A percentile compares a stretch with the other conserved stretches of the same genome.
Conservation (phyloP, 805 yeast species). For the Candida sithepensis region DNA sequence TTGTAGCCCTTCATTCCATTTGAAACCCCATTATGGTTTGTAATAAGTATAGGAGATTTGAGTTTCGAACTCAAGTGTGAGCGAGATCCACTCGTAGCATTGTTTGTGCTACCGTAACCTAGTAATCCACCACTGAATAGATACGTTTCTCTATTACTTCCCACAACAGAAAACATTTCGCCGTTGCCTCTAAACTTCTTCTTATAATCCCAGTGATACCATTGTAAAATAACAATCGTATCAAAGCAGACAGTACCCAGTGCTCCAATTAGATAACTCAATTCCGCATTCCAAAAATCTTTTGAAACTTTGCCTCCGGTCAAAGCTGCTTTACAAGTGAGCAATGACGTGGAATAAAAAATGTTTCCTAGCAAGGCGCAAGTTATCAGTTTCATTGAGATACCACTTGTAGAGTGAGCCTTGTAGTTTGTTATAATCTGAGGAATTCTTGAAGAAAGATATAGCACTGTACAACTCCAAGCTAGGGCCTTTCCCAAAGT, state of each 20-base stretch:
- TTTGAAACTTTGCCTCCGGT: slow-evolving; percentile 29
- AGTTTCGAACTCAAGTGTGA: not conserved
- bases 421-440: slow-evolving; percentile 45
- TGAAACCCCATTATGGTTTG: not conserved
- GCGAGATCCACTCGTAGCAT: not conserved
- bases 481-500: slow-evolving; percentile 36
- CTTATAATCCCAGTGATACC: slow-evolving; percentile 31
- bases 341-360: slow-evolving; percentile 45
- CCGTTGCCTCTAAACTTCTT: not conserved
- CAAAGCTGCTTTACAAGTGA: slow-evolving; percentile 40
- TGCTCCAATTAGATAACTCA: slow-evolving; percentile 46
- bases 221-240: slow-evolving; percentile 40
- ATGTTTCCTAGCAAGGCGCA: slow-evolving; percentile 50
- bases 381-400: slow-evolving; percentile 45
- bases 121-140: not conserved
- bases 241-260: slow-evolving; percentile 52
- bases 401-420: slow-evolving; percentile 47
- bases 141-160: not conserved
- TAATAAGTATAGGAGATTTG: not conserved
- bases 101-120: not conserved
- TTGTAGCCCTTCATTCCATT: not conserved
- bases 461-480: slow-evolving; percentile 49
- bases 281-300: slow-evolving; percentile 38
- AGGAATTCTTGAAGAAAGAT: slow-evolving; percentile 48
- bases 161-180: slow-evolving; percentile 2